These are phyloP conservation scores for Canavalia ensiformis DNA, from an alignment of 306 rosid species.

Conservation along the genomic window DNA sequence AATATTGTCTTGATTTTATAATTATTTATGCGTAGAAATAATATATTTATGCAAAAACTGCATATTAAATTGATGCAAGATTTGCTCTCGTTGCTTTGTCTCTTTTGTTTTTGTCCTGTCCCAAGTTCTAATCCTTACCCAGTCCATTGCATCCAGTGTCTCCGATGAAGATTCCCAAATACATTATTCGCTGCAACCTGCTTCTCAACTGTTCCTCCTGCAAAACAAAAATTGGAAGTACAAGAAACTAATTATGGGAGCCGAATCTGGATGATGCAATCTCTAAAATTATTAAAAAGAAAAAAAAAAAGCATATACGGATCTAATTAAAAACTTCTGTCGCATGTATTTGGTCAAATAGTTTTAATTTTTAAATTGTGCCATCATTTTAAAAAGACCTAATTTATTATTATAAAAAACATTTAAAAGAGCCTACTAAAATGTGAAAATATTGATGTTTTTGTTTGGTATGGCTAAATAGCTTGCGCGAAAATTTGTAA, in stretches of 20 bases:
- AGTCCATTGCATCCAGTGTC: not conserved
- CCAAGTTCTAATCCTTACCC: not conserved
- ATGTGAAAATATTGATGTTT: no score
- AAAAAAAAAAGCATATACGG: no score
- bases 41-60: not conserved
- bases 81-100: not conserved
- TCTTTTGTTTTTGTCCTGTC: not conserved
- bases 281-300: not conserved
- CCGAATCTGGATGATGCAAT: not conserved
- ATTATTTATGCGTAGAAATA: not conserved
- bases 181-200: not conserved
- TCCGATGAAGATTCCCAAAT: not conserved
- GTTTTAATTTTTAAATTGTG: no score
- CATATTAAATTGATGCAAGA: not conserved
- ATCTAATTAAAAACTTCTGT: no score
- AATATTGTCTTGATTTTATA: not conserved
- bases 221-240: not conserved
- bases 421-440: no score
- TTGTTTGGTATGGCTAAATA: no score
- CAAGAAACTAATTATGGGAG: not conserved
- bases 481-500: no score
- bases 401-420: no score
- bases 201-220: not conserved
- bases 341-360: no score
- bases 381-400: no score